Base-by-base conservation (phyloP, 768 basidiomycete species). In the Favolaschia claudopus region DNA sequence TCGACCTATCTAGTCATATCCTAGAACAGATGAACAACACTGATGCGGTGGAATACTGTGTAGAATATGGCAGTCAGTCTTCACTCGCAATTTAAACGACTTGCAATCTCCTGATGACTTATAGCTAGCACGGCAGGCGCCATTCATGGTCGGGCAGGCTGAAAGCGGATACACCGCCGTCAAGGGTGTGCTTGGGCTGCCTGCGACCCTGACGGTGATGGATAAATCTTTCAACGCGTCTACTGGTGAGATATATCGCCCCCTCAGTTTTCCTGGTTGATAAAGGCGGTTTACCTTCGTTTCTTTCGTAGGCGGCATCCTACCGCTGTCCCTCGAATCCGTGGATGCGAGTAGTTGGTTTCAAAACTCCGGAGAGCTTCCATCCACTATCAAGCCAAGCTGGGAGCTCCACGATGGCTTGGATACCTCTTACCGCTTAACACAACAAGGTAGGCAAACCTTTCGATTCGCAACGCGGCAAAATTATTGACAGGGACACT, bases 81-180 rank as follows among this genome's bases (percentile, higher is more conserved):
- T n/a, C n/a, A n/a, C n/a, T n/a, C n/a, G n/a, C n/a, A n/a, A n/a
- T n/a, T n/a, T n/a, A n/a, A n/a, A n/a, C n/a, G n/a, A n/a, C n/a
- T n/a, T n/a, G n/a, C n/a, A n/a, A n/a, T n/a, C n/a, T n/a, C n/a
- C n/a, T n/a, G n/a, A n/a, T n/a, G n/a, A n/a, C n/a, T n/a, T n/a
- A n/a, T n/a, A n/a, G n/a, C n/a, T n/a, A n/a, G n/a, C n/a, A n/a
- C n/a, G n/a, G n/a, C n/a, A n/a, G n/a, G n/a, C n/a, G n/a, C n/a
- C n/a, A n/a, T n/a, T n/a, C n/a, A n/a, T n/a, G n/a, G n/a, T n/a
- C n/a, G n/a, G n/a, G n/a, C n/a, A n/a, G n/a, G n/a, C 49, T 7
- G 29, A 37, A 9, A 58, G 57, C 34, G 57, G 57, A 7, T 58
- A 58, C 34, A 44, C 57, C 10, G 36, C 22, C 7, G 51, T 42